A percentile compares a stretch with the other conserved stretches of the same genome.
Conservation (phyloP, 257 asterid species). For the Prunella vulgaris region DNA sequence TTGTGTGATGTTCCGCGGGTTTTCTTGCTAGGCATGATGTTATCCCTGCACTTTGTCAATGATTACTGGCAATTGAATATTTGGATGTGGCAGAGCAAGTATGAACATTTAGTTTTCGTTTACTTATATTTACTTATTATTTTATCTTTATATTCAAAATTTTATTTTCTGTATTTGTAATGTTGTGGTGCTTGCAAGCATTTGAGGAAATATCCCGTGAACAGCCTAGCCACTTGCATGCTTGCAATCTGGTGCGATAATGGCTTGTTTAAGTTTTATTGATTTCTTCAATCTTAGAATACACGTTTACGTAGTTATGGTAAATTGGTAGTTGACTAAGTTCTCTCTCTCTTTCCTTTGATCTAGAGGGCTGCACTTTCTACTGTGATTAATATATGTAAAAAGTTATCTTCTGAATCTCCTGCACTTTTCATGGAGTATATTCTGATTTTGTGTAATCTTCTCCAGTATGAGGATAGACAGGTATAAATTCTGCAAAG, state of each 20-base stretch:
- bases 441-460: constrained; percentile 85
- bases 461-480: constrained; percentile 86
- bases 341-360: constrained; percentile 16
- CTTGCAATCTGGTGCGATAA: constrained; percentile 85
- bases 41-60: too few species aligned
- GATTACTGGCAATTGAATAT: too few species aligned
- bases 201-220: too few species aligned
- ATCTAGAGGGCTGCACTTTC: constrained; percentile 89
- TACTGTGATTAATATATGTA: constrained; percentile 74
- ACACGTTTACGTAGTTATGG: constrained; percentile 1
- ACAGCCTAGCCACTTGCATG: constrained; percentile 93
- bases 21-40: too few species aligned
- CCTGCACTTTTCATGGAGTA: constrained; percentile 79
- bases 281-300: constrained; percentile 42
- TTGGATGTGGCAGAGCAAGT: too few species aligned
- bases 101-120: too few species aligned
- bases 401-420: constrained; percentile 69
- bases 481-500: constrained; percentile 46
- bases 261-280: constrained; percentile 77
- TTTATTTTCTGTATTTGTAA: too few species aligned
- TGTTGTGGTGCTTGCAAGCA: too few species aligned
- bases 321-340: constrained; percentile 23
- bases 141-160: too few species aligned
- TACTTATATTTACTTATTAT: too few species aligned
- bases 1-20: too few species aligned